Base-by-base conservation (phyloP, 1,284 basidiomycete species). In the Ceratobasidium sp. region DNA sequence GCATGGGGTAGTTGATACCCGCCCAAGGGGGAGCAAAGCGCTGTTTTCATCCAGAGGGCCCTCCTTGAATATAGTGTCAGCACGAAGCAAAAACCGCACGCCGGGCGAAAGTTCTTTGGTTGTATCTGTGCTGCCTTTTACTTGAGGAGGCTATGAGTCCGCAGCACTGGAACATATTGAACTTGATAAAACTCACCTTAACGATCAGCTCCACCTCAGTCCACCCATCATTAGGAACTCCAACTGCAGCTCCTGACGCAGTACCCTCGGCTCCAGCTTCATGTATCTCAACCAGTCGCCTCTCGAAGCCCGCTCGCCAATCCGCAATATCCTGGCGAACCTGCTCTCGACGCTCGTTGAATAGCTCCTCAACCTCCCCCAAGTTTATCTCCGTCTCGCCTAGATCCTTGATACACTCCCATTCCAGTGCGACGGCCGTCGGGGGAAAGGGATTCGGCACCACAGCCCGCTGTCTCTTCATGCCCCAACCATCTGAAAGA, bases 81-180 rank as follows among this genome's bases (percentile, higher is more conserved):
- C 64, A n/a, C 64, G 64, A 23, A 67, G 64, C 23, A 67, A 23
- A 1, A 67, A 8, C 11, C 64, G 64, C 6, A 21, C 35, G 21
- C 54, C n/a, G 18, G 1, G 13, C 2, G 64, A 67, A 23, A 67
- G 52, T 13, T 55, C 16, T 6, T 11, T n/a, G 4, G 35, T n/a
- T n/a, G n/a, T 5, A 16, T 67, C 50, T 8, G 38, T 55, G 14
- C 52, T 67, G 14, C 49, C 64, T 46, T 28, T 11, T 8, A 67
- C 49, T 38, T 55, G 11, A 52, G n/a, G 6, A n/a, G 11, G 4
- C 11, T 5, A 23, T 23, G 21, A 54, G 50, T 54, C n/a, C n/a
- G 11, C 11, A 38, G 35, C 11, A n/a, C n/a, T 38, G 35, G 4
- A 38, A 38, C 11, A 11, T 38, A 38, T 4, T 38, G 35, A 38